Evolutionary conservation across 495 filamentous ascomycete species (phyloP), one percentile per base, ranked within the genome.

Genomic region (Neurospora intermedia): DNA sequence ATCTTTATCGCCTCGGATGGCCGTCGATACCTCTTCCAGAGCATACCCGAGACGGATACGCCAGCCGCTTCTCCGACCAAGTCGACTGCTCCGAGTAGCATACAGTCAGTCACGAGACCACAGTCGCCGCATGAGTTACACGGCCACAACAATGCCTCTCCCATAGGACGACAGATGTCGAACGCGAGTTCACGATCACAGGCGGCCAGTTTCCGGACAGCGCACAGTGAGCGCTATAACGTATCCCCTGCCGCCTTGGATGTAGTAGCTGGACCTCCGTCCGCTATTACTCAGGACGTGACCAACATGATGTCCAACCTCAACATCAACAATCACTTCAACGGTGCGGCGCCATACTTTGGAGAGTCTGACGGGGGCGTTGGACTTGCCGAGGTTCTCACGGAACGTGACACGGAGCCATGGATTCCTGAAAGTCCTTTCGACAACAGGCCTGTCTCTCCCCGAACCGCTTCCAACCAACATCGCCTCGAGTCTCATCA

Each of bases 341-440:
- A 78, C 72, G 54, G 54, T 35, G 80, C 75, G 18, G 74, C 74
- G 6, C 78, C 77, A 20, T 46, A 80, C 6, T 81, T 75, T 43
- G 78, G 75, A 9, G 46, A 76, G 41, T 81, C 80, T 6, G 80
- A 81, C 59, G 80, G 80, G 27, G 80, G 80, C 15, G 78, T 77
- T 16, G 75, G 77, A 42, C 75, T 79, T n/a, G 80, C 80, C 66
- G 78, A 80, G 62, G 75, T 78, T 10, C 71, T 81, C 7, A 78
- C 77, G 0, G 80, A 80, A 31, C 75, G 75, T 39, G 70, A 78
- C 69, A 43, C 69, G 8, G 75, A 45, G 23, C 75, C 73, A 11
- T 31, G 72, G 72, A 27, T 35, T 35, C 8, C 39, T 5, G 70
- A 35, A 10, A 72, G 69, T 39, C 69, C 69, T 62, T 69, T 20